These are phyloP conservation scores for Solanum bulbocastanum DNA, from an alignment of 257 asterid species.

Conservation along the genomic window DNA sequence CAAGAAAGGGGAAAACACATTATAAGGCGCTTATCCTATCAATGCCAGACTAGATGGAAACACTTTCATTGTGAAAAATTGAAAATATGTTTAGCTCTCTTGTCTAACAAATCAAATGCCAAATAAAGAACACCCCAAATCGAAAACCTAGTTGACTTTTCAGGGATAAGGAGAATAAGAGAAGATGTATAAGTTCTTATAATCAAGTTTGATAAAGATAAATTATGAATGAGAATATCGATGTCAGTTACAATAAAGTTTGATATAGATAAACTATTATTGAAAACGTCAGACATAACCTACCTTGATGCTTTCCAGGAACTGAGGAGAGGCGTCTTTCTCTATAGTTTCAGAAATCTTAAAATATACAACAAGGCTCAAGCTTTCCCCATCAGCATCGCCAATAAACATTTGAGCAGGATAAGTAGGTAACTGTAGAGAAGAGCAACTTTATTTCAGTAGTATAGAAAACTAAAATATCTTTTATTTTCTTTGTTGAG, in stretches of 20 bases:
- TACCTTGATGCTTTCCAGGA: constrained; percentile 74
- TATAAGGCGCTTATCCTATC: not conserved
- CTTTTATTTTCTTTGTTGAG: not conserved
- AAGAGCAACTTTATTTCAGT: not conserved
- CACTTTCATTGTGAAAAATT: not conserved
- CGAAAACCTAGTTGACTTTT: not conserved
- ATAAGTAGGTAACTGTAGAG: constrained; percentile 73
- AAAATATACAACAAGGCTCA: constrained; percentile 78
- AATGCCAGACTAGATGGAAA: not conserved
- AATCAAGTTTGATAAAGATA: not conserved
- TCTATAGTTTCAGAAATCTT: constrained; percentile 66
- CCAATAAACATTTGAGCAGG: constrained; percentile 80
- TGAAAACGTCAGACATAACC: not conserved
- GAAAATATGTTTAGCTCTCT: not conserved
- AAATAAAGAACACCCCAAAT: not conserved
- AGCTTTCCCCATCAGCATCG: constrained; percentile 84
- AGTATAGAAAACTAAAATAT: not conserved
- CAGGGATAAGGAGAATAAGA: not conserved
- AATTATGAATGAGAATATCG: not conserved
- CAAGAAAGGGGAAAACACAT: not conserved
- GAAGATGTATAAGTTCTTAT: not conserved
- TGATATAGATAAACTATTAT: not conserved
- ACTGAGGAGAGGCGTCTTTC: constrained; percentile 55
- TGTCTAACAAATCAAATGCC: not conserved
- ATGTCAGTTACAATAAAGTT: not conserved